Conservation (phyloP, 345 rosid genomes). For the Gossypioides kirkii region DNA sequence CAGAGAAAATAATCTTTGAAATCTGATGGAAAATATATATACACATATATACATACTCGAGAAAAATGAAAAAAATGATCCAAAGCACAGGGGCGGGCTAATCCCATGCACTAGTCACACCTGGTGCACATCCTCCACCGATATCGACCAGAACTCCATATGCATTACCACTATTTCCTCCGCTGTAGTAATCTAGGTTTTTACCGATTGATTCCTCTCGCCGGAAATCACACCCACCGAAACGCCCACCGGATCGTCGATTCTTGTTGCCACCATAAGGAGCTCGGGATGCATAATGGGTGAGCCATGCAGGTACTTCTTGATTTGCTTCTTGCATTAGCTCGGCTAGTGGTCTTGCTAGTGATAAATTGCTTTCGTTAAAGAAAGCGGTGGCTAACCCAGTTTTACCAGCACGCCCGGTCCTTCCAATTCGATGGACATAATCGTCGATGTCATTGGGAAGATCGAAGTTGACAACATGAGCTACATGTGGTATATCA, state of each 20-base stretch:
- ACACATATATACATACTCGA: background rate
- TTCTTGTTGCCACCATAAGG: slow-evolving; percentile 46
- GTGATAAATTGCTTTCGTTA: slow-evolving; percentile 61
- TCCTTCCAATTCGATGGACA: slow-evolving; percentile 93
- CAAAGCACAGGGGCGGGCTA: slow-evolving; percentile 12
- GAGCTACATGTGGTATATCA: slow-evolving; percentile 93
- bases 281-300: slow-evolving; percentile 68
- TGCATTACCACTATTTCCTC: slow-evolving; percentile 30
- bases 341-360: slow-evolving; percentile 68
- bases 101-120: slow-evolving; percentile 77
- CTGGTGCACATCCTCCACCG: slow-evolving; percentile 44
- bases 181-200: slow-evolving; percentile 63
- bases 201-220: slow-evolving; percentile 53
- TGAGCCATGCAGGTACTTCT: slow-evolving; percentile 91
- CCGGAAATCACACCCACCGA: slow-evolving; percentile 88
- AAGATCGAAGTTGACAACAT: slow-evolving; percentile 92
- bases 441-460: slow-evolving; percentile 98
- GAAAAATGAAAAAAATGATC: background rate
- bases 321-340: slow-evolving; percentile 95
- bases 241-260: slow-evolving; percentile 80
- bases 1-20: background rate
- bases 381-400: slow-evolving; percentile 98
- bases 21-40: slow-evolving; percentile 1
- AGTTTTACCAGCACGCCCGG: slow-evolving; percentile 95
- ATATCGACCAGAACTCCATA: slow-evolving; percentile 37